Percentiles rank a stretch among this genome's conserved stretches.
phyloP scores from a whole-genome alignment of 2,329 filamentous ascomycete genomes.

The Sporothrix mexicana region DNA sequence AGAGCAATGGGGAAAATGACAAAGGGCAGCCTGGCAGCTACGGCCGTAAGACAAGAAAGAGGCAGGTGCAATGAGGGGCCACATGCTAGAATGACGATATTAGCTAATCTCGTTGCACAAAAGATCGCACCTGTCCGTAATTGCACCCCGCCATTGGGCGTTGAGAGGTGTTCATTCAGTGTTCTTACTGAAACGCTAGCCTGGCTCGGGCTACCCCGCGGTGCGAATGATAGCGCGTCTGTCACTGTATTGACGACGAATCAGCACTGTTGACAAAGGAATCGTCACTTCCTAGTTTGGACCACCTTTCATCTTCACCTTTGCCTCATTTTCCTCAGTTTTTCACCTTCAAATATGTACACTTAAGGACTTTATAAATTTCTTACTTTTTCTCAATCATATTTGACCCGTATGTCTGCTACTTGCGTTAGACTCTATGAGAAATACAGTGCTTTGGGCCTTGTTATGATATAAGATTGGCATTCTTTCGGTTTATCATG shows the following conservation, averaged over 20 bases:
- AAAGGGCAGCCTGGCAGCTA: neutral
- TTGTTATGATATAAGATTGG: too few species aligned
- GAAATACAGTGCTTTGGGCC: too few species aligned
- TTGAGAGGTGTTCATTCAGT: neutral
- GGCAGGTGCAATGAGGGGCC: constrained; percentile 1
- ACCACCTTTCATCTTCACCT: neutral
- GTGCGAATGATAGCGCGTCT: constrained; percentile 3
- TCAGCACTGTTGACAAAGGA: neutral
- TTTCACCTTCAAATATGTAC: neutral
- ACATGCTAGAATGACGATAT: constrained; percentile 9
- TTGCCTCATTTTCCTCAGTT: neutral
- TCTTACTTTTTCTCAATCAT: neutral
- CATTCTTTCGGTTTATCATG: too few species aligned
- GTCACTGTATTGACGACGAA: neutral
- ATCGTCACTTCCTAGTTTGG: neutral
- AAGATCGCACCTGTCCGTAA: neutral
- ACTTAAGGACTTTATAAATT: too few species aligned
- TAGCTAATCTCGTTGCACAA: neutral
- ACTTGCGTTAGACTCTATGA: neutral
- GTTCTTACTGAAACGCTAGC: neutral
- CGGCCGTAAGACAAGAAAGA: neutral
- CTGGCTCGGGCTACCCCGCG: neutral
- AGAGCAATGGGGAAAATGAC: neutral
- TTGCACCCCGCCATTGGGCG: constrained; percentile 9
- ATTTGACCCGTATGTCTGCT: neutral